A percentile compares a stretch with the other conserved stretches of the same genome.
Evolutionary conservation across 2,329 filamentous ascomycete genomes (phyloP).

Genomic region (Pseudogymnoascus sp.): DNA sequence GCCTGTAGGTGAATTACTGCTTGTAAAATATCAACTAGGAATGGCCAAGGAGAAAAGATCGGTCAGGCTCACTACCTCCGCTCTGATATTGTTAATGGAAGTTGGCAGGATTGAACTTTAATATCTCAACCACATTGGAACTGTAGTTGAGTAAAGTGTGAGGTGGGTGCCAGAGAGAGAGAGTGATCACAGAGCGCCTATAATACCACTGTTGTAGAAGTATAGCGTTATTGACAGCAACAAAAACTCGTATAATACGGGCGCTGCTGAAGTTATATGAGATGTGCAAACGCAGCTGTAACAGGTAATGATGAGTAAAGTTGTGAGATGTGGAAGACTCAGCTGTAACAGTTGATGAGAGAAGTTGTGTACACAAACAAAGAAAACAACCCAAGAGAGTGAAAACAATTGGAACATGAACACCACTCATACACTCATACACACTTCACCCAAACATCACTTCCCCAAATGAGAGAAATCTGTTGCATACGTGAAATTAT

Average conservation of each 20-base stretch:
- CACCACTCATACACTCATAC: background rate
- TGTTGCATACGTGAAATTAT: background rate
- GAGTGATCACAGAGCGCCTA: background rate
- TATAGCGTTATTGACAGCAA: background rate
- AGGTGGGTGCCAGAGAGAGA: background rate
- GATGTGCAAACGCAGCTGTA: background rate
- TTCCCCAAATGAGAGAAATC: background rate
- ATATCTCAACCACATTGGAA: background rate
- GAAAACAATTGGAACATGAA: background rate
- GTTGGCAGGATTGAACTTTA: background rate
- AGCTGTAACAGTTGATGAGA: background rate
- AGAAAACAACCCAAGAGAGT: background rate
- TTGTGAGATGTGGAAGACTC: background rate
- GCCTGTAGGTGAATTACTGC: background rate
- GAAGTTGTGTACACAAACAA: background rate
- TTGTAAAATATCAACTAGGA: background rate
- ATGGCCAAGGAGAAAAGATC: background rate
- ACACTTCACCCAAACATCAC: background rate
- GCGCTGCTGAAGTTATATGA: background rate
- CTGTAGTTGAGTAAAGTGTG: background rate
- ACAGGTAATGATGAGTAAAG: background rate
- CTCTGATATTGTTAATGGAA: background rate
- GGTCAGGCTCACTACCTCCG: background rate
- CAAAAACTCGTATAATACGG: background rate
- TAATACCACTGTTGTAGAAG: background rate